Conservation (phyloP, 495 filamentous ascomycete genomes). For the Rusavskia elegans region DNA sequence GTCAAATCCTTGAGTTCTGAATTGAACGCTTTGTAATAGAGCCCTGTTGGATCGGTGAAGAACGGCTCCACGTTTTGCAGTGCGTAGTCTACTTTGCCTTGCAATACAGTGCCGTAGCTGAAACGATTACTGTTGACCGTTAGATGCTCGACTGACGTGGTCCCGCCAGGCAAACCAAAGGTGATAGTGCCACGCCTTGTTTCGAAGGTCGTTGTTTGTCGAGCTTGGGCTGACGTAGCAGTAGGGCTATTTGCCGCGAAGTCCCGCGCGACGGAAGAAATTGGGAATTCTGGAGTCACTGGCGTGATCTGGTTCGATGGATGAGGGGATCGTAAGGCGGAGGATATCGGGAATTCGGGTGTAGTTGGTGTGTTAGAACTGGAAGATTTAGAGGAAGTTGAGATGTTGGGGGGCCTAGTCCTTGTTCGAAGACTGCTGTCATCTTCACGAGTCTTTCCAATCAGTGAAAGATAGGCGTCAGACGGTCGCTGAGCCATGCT, state of each 20-base stretch:
- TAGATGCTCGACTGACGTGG: neutral
- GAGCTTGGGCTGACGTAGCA: neutral
- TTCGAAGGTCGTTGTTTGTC: neutral
- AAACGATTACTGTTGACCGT: conserved; percentile 18
- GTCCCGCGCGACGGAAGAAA: neutral
- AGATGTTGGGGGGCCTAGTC: neutral
- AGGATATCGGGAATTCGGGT: neutral
- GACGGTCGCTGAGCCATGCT: neutral
- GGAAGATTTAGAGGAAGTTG: neutral
- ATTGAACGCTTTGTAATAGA: conserved; percentile 40
- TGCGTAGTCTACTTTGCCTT: conserved; percentile 36
- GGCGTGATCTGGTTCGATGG: neutral
- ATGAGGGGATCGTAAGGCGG: neutral
- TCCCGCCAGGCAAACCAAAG: neutral
- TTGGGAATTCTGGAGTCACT: conserved; percentile 2
- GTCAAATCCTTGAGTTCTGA: conserved; percentile 34
- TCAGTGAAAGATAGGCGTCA: neutral
- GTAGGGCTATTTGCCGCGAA: neutral
- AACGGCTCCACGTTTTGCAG: conserved; percentile 50
- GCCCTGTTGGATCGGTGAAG: conserved; percentile 47
- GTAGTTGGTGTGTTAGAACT: neutral
- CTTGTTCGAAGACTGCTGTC: neutral
- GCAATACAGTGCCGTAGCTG: conserved; percentile 33
- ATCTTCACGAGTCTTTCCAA: neutral
- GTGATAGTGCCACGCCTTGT: neutral